Percentiles rank a stretch among this genome's conserved stretches.
These are phyloP conservation scores for Schizosaccharomyces osmophilus DNA, from an alignment of 805 yeast species.

Conservation along the genomic window DNA sequence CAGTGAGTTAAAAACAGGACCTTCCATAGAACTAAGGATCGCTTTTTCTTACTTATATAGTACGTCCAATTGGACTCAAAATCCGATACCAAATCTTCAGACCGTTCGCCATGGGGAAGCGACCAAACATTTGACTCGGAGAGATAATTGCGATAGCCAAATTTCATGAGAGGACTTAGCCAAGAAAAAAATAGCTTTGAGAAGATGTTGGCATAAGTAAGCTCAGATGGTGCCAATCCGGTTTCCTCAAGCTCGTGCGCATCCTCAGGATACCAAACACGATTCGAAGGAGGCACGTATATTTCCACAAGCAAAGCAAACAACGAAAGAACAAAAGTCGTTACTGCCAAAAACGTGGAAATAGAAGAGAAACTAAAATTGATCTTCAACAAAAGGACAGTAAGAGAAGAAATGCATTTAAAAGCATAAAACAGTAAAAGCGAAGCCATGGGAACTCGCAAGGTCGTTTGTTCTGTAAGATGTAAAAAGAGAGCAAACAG, in stretches of 20 bases:
- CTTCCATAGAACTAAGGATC: constrained; percentile 25
- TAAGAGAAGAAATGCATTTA: not conserved
- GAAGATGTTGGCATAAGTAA: constrained; percentile 32
- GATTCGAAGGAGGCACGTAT: not conserved
- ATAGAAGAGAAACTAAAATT: not conserved
- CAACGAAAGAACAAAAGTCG: not conserved
- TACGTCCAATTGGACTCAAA: constrained; percentile 38
- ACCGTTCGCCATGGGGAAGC: constrained; percentile 41
- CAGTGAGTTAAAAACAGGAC: constrained; percentile 60
- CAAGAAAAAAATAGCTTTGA: constrained; percentile 62
- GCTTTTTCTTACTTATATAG: constrained; percentile 18
- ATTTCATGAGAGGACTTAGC: constrained; percentile 69
- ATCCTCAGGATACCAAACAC: not conserved
- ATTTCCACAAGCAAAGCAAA: not conserved
- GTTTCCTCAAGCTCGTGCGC: not conserved
- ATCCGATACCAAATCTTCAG: constrained; percentile 26
- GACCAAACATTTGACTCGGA: constrained; percentile 44
- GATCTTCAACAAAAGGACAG: not conserved
- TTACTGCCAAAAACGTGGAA: not conserved
- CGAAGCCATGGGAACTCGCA: not conserved
- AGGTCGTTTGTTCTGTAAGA: not conserved
- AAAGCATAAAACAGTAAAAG: not conserved
- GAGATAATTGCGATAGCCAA: constrained; percentile 39
- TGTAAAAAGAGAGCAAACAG: not conserved
- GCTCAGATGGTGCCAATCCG: not conserved